These are phyloP conservation scores for Alternaria sp. DNA, from an alignment of 2,329 filamentous ascomycete species.

Conservation along the genomic window DNA sequence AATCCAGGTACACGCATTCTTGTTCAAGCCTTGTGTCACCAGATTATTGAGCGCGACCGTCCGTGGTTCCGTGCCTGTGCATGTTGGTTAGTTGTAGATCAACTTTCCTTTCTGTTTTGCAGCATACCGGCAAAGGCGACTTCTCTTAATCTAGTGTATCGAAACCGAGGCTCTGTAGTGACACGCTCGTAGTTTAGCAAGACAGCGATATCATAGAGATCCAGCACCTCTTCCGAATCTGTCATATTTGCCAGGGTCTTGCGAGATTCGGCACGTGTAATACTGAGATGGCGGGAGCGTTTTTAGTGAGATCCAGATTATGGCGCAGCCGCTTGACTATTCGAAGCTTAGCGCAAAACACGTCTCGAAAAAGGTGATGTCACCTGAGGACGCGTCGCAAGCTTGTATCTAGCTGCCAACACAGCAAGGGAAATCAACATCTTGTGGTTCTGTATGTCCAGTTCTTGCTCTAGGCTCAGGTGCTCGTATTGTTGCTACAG, in stretches of 20 bases:
- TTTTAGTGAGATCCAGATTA: not conserved
- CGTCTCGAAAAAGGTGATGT: not conserved
- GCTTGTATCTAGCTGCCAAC: not conserved
- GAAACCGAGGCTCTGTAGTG: not conserved
- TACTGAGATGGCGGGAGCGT: not conserved
- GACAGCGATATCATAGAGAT: constrained; percentile 3
- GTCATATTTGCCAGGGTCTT: not conserved
- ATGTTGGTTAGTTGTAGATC: not conserved
- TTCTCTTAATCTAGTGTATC: constrained; percentile 5
- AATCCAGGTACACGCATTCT: constrained; percentile 6
- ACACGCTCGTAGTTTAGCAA: constrained; percentile 2
- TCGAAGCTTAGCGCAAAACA: not conserved
- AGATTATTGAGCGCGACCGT: not conserved
- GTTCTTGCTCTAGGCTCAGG: not conserved
- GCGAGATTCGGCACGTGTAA: not conserved
- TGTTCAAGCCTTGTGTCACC: not conserved
- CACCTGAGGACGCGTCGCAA: not conserved
- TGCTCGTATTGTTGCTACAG: not conserved
- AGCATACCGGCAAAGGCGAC: constrained; percentile 2
- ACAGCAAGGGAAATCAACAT: not conserved
- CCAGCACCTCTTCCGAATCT: not conserved
- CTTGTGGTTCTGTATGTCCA: not conserved
- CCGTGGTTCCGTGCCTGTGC: not conserved
- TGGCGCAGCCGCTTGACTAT: not conserved
- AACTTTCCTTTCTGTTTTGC: not conserved